Percentiles rank a stretch among this genome's conserved stretches.
Evolutionary conservation across 768 basidiomycete genomes (phyloP).

Genomic region (Pholiota microspora): DNA sequence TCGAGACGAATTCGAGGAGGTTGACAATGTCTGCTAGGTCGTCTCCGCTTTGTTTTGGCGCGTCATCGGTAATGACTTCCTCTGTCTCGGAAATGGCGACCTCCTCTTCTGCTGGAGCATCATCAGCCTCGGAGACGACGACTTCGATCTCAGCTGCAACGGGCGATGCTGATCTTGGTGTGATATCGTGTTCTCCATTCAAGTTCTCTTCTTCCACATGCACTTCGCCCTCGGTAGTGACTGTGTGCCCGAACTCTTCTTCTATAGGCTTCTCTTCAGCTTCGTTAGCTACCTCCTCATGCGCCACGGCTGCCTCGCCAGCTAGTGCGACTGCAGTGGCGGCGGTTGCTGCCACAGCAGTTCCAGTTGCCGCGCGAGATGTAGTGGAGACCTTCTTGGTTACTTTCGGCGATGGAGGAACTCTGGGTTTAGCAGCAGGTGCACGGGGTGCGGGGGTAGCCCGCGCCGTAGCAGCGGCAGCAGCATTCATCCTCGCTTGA

Average conservation of each 20-base stretch:
- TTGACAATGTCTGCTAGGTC: conserved; percentile 58
- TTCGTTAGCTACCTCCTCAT: conserved; percentile 2
- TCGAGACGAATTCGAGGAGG: conserved; percentile 50
- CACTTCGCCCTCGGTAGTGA: not conserved
- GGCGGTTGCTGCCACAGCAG: conserved; percentile 14
- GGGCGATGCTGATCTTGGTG: conserved; percentile 9
- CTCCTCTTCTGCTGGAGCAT: conserved; percentile 1
- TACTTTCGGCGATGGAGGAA: not conserved
- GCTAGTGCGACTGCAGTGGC: conserved; percentile 14
- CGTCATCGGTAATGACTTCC: no score
- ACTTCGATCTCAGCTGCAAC: conserved; percentile 2
- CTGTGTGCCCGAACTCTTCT: no score
- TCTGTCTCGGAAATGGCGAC: no score
- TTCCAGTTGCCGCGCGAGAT: conserved; percentile 17
- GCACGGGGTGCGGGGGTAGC: conserved; percentile 7
- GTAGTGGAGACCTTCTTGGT: conserved; percentile 5
- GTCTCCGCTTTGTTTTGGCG: conserved; percentile 9
- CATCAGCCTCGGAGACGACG: not conserved
- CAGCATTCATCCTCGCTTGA: conserved; percentile 58
- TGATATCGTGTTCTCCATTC: conserved; percentile 4
- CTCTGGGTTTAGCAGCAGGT: conserved; percentile 1
- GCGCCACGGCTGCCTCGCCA: conserved; percentile 3
- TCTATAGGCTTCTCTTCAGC: not conserved
- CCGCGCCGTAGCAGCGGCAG: conserved; percentile 31
- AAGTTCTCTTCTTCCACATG: conserved; percentile 8